These are phyloP conservation scores for Aquanectria penicillioides DNA, from an alignment of 2,329 filamentous ascomycete species.

Conservation along the genomic window DNA sequence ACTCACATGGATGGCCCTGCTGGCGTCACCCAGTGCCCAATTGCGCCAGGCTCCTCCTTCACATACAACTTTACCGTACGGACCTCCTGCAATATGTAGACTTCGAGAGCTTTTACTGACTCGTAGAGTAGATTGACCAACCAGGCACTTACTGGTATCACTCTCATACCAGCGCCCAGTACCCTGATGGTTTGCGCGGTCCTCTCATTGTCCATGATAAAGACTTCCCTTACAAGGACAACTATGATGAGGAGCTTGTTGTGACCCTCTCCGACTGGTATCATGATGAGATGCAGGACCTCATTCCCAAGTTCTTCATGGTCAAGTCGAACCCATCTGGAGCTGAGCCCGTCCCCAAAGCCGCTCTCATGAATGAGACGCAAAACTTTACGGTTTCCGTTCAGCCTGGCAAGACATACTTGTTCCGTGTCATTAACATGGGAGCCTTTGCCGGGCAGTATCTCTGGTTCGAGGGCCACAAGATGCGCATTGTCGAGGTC, in stretches of 20 bases:
- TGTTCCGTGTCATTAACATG: constrained; percentile 78
- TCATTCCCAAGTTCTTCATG: constrained; percentile 64
- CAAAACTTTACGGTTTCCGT: constrained; percentile 68
- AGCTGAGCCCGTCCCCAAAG: constrained; percentile 73
- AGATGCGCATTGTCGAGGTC: constrained; percentile 76
- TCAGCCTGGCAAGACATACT: constrained; percentile 74
- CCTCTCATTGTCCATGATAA: constrained; percentile 73
- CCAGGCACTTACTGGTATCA: constrained; percentile 85
- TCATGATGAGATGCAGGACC: constrained; percentile 63
- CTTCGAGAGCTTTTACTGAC: neutral
- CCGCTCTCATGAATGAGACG: constrained; percentile 77
- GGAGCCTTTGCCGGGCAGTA: constrained; percentile 77
- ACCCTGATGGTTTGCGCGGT: constrained; percentile 75
- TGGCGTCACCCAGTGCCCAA: constrained; percentile 73
- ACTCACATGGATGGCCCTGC: constrained; percentile 77
- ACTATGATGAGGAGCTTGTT: constrained; percentile 71
- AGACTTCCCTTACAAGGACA: constrained; percentile 63
- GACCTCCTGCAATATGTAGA: constrained; percentile 17
- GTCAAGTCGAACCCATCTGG: constrained; percentile 65
- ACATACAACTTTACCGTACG: constrained; percentile 76
- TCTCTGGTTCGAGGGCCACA: constrained; percentile 73
- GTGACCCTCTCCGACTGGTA: constrained; percentile 78
- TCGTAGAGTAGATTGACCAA: constrained; percentile 62
- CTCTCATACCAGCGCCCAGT: constrained; percentile 73
- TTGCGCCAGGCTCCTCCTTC: constrained; percentile 70